Evolutionary conservation across 31 red algal genomes (phyloP).

Genomic region (Porphyra umbilicalis): DNA sequence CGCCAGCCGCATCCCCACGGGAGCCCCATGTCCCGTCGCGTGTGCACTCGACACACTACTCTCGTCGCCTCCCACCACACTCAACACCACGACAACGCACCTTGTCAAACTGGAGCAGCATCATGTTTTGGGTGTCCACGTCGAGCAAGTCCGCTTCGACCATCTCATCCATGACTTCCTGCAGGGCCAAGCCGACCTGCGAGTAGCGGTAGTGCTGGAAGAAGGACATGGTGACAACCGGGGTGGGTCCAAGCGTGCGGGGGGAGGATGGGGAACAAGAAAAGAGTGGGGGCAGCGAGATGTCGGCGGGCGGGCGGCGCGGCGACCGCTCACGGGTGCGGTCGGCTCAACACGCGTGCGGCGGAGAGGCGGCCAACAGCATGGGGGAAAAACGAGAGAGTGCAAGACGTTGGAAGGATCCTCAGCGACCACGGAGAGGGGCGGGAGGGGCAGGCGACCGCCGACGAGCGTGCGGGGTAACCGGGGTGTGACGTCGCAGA

Average conservation of each 20-base stretch:
- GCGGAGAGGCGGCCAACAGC: neutral
- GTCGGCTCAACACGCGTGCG: neutral
- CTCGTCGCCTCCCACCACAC: too few species aligned
- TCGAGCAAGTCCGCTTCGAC: neutral
- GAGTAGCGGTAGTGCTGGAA: constrained; percentile 1
- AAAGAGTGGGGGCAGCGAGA: neutral
- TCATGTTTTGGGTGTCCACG: neutral
- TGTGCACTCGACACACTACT: too few species aligned
- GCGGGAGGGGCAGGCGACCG: too few species aligned
- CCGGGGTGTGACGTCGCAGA: too few species aligned
- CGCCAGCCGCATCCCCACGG: too few species aligned
- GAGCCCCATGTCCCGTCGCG: too few species aligned
- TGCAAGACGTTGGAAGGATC: neutral
- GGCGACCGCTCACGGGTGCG: neutral
- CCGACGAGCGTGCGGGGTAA: too few species aligned
- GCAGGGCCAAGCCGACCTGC: neutral
- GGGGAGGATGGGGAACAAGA: neutral
- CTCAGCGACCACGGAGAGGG: neutral
- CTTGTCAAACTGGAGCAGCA: neutral
- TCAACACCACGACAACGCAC: too few species aligned
- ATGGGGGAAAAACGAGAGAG: neutral
- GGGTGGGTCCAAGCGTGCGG: neutral
- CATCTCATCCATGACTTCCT: neutral
- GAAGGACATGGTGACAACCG: neutral
- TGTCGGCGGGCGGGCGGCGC: neutral